Evolutionary conservation across 2,329 filamentous ascomycete genomes (phyloP), one percentile per base, ranked within the genome.

Genomic region (Fusarium foetens): DNA sequence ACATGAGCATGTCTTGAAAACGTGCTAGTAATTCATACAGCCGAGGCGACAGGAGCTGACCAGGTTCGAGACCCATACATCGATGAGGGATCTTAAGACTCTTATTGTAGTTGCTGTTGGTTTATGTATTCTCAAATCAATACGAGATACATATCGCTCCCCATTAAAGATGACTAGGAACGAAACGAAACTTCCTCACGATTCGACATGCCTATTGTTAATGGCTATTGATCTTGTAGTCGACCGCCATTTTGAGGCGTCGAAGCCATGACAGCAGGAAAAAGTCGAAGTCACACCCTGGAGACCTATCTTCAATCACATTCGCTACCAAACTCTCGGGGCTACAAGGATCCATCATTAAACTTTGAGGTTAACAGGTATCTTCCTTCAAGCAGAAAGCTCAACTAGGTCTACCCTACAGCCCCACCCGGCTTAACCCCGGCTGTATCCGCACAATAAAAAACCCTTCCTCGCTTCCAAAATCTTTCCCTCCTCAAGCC

Each of bases 391-490:
- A n/a, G 10, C 3, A 17, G 9, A 2, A 4, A n/a, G 19, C 16
- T 48, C 13, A 53, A 3, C 9, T 5, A 14, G 5, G 14, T 0
- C 8, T 68, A 75, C 70, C 72, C 74, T 76, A 33, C 5, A 69
- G 38, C 21, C 27, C 17, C 19, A 27, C 33, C 29, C 58, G 69
- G 52, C 17, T 23, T 36, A 72, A 63, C 68, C n/a, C 60, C 72
- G 70, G 72, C 49, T 27, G 16, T 4, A 19, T 39, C 55, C 55
- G 25, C 63, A 71, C 72, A 66, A 70, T 65, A 72, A 72, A 23
- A 54, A 71, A 14, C 21, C 59, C 58, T 49, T 81, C 82, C 79
- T 80, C 83, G 83, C 79, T 81, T 80, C 76, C 69, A 73, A 81
- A 93, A 64, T 38, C 52, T 64, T 55, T 33, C 39, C 59, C 29